Percentiles rank a stretch among this genome's conserved stretches.
Conservation (phyloP, 805 yeast genomes). For the Barnettozyma sp. region DNA sequence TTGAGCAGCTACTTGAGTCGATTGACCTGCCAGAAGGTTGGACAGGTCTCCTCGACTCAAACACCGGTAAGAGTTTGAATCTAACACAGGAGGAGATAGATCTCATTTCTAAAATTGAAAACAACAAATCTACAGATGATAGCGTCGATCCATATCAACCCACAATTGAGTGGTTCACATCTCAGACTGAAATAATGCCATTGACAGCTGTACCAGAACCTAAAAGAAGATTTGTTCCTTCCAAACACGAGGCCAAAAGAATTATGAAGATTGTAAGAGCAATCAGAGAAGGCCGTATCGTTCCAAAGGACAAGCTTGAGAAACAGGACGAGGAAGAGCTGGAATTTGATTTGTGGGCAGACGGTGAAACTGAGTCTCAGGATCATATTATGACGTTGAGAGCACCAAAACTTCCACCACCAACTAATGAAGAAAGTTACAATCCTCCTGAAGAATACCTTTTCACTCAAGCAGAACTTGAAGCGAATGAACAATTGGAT, state of each 20-base stretch:
- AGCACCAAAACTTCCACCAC: conserved; percentile 95
- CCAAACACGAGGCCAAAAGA: conserved; percentile 93
- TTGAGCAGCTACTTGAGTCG: conserved; percentile 80
- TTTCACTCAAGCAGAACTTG: conserved; percentile 67
- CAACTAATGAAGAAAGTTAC: conserved; percentile 92
- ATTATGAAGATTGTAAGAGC: conserved; percentile 95
- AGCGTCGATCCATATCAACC: conserved; percentile 85
- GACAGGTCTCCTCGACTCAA: conserved; percentile 92
- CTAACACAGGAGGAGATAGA: conserved; percentile 84
- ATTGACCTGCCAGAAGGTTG: conserved; percentile 97
- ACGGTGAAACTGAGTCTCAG: conserved; percentile 46
- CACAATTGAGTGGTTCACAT: conserved; percentile 91
- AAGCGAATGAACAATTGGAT: conserved; percentile 71
- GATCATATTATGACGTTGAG: conserved; percentile 89
- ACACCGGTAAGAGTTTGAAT: conserved; percentile 80
- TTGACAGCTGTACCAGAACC: conserved; percentile 94
- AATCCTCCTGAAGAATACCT: conserved; percentile 97
- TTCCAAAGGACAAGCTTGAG: conserved; percentile 58
- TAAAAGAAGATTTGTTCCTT: conserved; percentile 92
- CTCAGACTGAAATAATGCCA: conserved; percentile 81
- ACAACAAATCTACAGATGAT: conserved; percentile 78
- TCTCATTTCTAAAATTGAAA: conserved; percentile 77
- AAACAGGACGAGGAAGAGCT: conserved; percentile 44
- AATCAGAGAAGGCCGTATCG: conserved; percentile 90
- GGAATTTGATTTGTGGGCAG: conserved; percentile 82